Evolutionary conservation across 2,329 filamentous ascomycete species (phyloP), one percentile per base, ranked within the genome.

Genomic region (Apiospora koreana): DNA sequence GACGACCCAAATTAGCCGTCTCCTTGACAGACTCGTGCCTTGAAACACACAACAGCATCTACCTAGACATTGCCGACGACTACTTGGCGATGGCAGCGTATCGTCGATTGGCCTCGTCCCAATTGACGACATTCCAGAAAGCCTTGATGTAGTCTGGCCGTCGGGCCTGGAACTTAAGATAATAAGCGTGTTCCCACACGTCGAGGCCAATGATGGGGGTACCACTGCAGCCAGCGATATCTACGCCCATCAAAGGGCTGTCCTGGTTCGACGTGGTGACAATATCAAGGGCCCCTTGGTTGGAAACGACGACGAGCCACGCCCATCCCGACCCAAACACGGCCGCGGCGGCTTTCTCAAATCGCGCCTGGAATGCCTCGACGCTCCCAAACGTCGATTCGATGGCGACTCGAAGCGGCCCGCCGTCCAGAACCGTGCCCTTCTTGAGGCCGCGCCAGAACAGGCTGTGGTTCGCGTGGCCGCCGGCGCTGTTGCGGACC

Each of bases 121-220:
- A 68, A 43, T 68, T 41, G 23, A 68, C 66, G 7, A 68, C 66
- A 9, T 41, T 23, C 66, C 66, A 68, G 66, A 68, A 68, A 10
- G 66, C 66, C 45, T 68, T 54, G 66, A 68, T 41, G 66, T 68
- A 68, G 45, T 68, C 66, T 12, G 66, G 66, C 8, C 66, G 66
- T 8, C 35, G 43, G 66, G 54, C 54, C 18, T 41, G 66, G 45
- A 28, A 68, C 66, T 68, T 54, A 9, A 68, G 66, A 28, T 68
- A 68, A 45, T 68, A 68, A 6, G 66, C 66, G 18, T 68, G 66
- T 46, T 68, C 66, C 66, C 66, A 68, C 10, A 54, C 66, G 21
- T 68, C 66, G 45, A 68, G 66, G 31, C 21, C 66, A 31, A 68
- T 12, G 31, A 68, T 28, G 46, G 66, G 66, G 66, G 18, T 23